Conservation (phyloP, 2,329 filamentous ascomycete species). For the Aureobasidium sp. region DNA sequence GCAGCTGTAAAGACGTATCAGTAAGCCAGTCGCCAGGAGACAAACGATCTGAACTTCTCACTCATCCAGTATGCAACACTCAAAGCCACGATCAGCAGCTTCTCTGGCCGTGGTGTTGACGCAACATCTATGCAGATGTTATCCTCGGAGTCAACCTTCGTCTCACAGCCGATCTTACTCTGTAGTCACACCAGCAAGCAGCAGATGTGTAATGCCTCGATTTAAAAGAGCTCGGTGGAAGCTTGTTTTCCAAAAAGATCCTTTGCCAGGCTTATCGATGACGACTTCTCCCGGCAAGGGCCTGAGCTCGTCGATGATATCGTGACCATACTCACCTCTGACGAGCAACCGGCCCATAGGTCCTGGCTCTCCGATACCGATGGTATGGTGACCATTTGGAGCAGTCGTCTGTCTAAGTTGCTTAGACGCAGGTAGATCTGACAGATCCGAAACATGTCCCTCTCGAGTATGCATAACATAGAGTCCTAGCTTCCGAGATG, state of each 20-base stretch:
- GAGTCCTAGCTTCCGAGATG: slow-evolving; percentile 38
- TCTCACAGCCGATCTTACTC: slow-evolving; percentile 27
- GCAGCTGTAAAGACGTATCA: slow-evolving; percentile 23
- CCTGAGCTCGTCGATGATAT: slow-evolving; percentile 48
- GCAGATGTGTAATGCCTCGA: slow-evolving; percentile 50
- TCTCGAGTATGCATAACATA: slow-evolving; percentile 45
- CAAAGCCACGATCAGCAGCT: slow-evolving; percentile 54
- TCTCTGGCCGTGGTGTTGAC: slow-evolving; percentile 51
- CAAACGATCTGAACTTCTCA: not conserved
- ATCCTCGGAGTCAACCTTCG: not conserved
- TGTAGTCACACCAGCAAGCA: slow-evolving; percentile 53
- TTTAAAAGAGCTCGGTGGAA: slow-evolving; percentile 49
- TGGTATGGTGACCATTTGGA: slow-evolving; percentile 38
- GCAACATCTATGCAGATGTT: slow-evolving; percentile 35
- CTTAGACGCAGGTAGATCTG: slow-evolving; percentile 48
- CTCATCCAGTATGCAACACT: slow-evolving; percentile 48
- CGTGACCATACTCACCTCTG: slow-evolving; percentile 49
- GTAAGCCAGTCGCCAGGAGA: not conserved
- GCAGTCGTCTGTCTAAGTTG: slow-evolving; percentile 42
- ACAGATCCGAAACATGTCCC: slow-evolving; percentile 45
- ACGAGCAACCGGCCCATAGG: slow-evolving; percentile 48
- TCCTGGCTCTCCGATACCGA: slow-evolving; percentile 47
- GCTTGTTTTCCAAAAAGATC: slow-evolving; percentile 52
- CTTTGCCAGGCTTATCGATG: slow-evolving; percentile 54
- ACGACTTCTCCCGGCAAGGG: slow-evolving; percentile 47